Evolutionary conservation across 1,284 basidiomycete species (phyloP), one percentile per base, ranked within the genome.

Genomic region (Melampsora larici-populina): DNA sequence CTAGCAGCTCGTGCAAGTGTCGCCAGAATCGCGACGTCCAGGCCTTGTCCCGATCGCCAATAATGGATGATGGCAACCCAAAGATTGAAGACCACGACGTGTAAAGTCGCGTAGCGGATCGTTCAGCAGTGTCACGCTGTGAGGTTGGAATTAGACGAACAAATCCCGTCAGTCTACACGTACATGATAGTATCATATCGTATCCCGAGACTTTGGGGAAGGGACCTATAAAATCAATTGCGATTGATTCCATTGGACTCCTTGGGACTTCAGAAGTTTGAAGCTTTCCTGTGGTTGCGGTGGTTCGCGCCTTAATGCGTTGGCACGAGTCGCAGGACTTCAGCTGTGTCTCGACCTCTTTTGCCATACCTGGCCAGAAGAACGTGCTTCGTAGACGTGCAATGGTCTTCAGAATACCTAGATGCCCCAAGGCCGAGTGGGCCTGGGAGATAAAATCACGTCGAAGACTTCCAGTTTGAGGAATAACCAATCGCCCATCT

Each of bases 401-500:
- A n/a, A n/a, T n/a, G n/a, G n/a, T n/a, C n/a, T n/a, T n/a, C n/a
- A n/a, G n/a, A n/a, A n/a, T n/a, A n/a, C n/a, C n/a, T n/a, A n/a
- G n/a, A n/a, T n/a, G n/a, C n/a, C n/a, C n/a, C n/a, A n/a, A n/a
- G n/a, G n/a, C n/a, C n/a, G n/a, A n/a, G n/a, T n/a, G n/a, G n/a
- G n/a, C n/a, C n/a, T n/a, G n/a, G n/a, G n/a, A n/a, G n/a, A n/a
- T n/a, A n/a, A n/a, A n/a, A n/a, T n/a, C n/a, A n/a, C n/a, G n/a
- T n/a, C n/a, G n/a, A n/a, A n/a, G n/a, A n/a, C n/a, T n/a, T n/a
- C 46, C 48, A 7, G 33, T 55, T 0, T 74, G 64, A 0, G 85
- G 86, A 6, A 86, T 83, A 2, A 86, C 78, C 0, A 86, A 78
- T 0, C 82, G 70, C 0, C 74, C 51, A 1, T 81, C 82, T 15